phyloP scores from a whole-genome alignment of 768 basidiomycete species.

The Termitomyces sp. region DNA sequence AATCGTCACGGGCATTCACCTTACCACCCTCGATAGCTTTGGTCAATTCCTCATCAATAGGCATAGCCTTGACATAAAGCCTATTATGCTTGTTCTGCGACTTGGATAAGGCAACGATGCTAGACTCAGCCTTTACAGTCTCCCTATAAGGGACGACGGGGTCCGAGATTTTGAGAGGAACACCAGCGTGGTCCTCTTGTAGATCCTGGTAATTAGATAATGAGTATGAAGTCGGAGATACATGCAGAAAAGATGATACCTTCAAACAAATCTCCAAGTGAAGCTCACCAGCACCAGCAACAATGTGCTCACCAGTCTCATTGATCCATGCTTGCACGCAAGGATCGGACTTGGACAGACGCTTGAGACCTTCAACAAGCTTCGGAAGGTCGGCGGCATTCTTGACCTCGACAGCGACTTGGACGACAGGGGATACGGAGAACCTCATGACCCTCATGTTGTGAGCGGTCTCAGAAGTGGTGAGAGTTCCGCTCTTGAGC shows the following conservation, averaged over 20 bases:
- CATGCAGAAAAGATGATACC: conserved; percentile 32
- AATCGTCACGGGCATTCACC: conserved; percentile 91
- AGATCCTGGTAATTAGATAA: conserved; percentile 59
- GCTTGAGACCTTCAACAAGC: conserved; percentile 99
- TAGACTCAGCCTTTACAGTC: conserved; percentile 94
- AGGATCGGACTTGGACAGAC: conserved; percentile 98
- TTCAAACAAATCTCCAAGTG: conserved; percentile 99
- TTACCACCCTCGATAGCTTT: conserved; percentile 87
- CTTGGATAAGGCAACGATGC: conserved; percentile 94
- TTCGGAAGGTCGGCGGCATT: conserved; percentile 98
- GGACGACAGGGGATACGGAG: conserved; percentile 99
- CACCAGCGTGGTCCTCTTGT: conserved; percentile 99
- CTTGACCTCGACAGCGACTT: conserved; percentile 99
- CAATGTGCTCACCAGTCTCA: conserved; percentile 96
- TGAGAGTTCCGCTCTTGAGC: conserved; percentile 98
- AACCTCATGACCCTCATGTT: conserved; percentile 99
- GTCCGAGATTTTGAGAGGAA: conserved; percentile 97
- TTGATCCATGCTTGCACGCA: conserved; percentile 95
- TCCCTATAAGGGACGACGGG: conserved; percentile 97
- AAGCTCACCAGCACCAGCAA: conserved; percentile 98
- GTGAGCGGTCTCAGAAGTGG: conserved; percentile 96
- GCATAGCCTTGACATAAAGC: conserved; percentile 89
- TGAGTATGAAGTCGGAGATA: neutral
- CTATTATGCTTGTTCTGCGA: conserved; percentile 99
- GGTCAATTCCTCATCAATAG: conserved; percentile 91